Conservation (phyloP, 2,329 filamentous ascomycete species). For the Pestalotiopsis sp. region DNA sequence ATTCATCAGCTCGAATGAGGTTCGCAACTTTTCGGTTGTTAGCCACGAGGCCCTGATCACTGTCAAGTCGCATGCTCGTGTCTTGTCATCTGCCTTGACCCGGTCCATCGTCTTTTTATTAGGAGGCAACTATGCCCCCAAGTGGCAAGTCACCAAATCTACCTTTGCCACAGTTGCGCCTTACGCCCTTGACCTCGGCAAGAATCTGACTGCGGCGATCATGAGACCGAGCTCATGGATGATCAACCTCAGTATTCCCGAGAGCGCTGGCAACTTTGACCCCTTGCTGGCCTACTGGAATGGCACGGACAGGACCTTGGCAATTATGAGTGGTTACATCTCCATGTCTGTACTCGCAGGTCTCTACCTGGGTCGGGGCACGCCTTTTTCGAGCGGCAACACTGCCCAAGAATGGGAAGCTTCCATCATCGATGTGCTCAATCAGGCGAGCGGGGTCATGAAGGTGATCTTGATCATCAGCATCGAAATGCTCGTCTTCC, state of each 20-base stretch:
- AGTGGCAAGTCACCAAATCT: constrained; percentile 23
- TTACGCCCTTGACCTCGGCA: constrained; percentile 26
- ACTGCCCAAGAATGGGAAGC: constrained; percentile 69
- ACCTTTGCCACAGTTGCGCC: constrained; percentile 19
- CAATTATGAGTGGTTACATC: constrained; percentile 78
- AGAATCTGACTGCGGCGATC: constrained; percentile 34
- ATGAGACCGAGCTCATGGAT: constrained; percentile 57
- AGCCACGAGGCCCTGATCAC: constrained; percentile 69
- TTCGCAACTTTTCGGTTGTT: constrained; percentile 74
- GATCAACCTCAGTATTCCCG: constrained; percentile 51
- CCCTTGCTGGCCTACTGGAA: constrained; percentile 68
- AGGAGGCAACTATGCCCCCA: constrained; percentile 40
- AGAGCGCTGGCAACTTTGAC: constrained; percentile 42
- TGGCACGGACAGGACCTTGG: constrained; percentile 63
- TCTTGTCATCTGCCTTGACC: constrained; percentile 40
- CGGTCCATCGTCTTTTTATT: constrained; percentile 43
- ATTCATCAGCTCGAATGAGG: constrained; percentile 56
- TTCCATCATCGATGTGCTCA: constrained; percentile 76
- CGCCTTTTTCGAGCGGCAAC: constrained; percentile 61
- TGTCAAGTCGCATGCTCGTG: constrained; percentile 54
- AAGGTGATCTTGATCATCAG: constrained; percentile 98
- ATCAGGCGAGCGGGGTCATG: constrained; percentile 93
- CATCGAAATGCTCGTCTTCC: constrained; percentile 98
- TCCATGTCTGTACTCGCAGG: constrained; percentile 74
- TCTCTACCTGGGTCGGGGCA: constrained; percentile 75